Evolutionary conservation across 2,329 filamentous ascomycete species (phyloP), one percentile per base, ranked within the genome.

Genomic region (Rasamsonia emersonii): DNA sequence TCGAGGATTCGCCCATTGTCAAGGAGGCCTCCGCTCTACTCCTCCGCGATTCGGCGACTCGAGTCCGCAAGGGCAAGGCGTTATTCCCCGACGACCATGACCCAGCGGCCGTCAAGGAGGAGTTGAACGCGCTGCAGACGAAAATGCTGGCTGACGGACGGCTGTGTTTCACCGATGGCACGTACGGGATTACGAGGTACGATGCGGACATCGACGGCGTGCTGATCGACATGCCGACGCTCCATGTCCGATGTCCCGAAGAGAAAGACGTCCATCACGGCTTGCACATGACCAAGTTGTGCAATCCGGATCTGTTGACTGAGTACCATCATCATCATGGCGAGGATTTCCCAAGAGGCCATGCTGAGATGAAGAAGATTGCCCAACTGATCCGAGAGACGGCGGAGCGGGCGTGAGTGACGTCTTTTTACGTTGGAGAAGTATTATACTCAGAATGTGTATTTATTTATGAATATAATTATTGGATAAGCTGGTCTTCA

Each of bases 301-400:
- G 42, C 20, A 36, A 42, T 5, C 32, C 37, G 5, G 36, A 32
- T 4, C 17, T 36, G 24, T 18, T 28, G 9, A 43, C 17, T 5
- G 38, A 43, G 28, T 39, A 37, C 28, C 28, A 37, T 18, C 42
- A 44, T 19, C 33, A 31, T 15, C 35, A 41, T 28, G 38, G 28
- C 18, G 37, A 44, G 18, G 42, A 44, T 18, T 44, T 44, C 18
- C 42, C 42, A 13, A 27, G 42, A 24, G 42, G 42, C 3, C 29
- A 38, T 24, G 17, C 25, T 16, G 27, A 41, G 17, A 35, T 44
- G 33, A 44, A 43, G 24, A 41, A 33, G 24, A 42, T 44, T 11
- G 35, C 35, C 9, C 8, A 36, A 16, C 9, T 38, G 19, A 36
- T 43, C 14, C 40, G 42, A 17, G 40, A 43, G 20, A 33, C 35